These are phyloP conservation scores for Rubia balearica DNA, from an alignment of 305 asterid species.

Conservation along the genomic window DNA sequence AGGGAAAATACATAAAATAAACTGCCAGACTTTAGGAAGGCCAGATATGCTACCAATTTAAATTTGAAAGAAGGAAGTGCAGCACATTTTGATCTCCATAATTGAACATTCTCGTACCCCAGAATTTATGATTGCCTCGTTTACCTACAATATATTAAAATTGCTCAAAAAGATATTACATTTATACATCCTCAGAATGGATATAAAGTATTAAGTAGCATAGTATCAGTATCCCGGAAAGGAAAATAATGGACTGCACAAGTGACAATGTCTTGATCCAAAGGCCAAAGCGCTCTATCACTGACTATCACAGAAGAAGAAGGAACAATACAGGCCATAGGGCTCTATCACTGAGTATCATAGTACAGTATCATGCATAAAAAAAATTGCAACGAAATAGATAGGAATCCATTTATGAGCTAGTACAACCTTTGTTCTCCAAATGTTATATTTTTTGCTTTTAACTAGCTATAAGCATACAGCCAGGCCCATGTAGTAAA, in stretches of 20 bases:
- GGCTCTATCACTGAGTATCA: no score
- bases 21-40: neutral
- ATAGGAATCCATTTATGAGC: slow-evolving; percentile 2
- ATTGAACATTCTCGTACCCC: slow-evolving; percentile 99
- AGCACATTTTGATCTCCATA: slow-evolving; percentile 88
- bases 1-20: slow-evolving; percentile 12
- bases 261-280: neutral
- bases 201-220: neutral
- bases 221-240: neutral
- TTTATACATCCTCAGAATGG: neutral
- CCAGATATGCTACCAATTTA: slow-evolving; percentile 56
- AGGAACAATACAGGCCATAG: neutral
- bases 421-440: neutral
- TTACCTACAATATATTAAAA: slow-evolving; percentile 51
- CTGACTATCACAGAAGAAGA: neutral
- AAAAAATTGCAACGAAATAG: neutral
- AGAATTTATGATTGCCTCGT: slow-evolving; percentile 92
- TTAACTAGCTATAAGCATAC: neutral
- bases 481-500: neutral
- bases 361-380: neutral
- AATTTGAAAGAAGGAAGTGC: slow-evolving; percentile 95
- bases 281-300: neutral
- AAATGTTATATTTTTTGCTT: neutral
- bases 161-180: neutral
- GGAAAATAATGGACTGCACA: neutral